A percentile compares a stretch with the other conserved stretches of the same genome.
phyloP scores from a whole-genome alignment of 768 basidiomycete species.

The Auricularia heimuer region DNA sequence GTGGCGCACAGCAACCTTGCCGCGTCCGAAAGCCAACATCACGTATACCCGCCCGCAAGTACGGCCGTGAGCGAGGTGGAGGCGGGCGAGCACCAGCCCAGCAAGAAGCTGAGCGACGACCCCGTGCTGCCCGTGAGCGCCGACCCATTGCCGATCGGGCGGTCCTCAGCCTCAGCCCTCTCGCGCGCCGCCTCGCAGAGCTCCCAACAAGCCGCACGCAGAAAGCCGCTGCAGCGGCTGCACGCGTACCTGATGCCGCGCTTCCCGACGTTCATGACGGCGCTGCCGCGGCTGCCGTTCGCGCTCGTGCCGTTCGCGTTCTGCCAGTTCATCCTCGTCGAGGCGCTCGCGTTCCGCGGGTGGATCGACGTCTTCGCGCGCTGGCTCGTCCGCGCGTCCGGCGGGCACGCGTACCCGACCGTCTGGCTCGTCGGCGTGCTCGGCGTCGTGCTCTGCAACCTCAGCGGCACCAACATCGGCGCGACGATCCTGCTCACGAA shows the following conservation, averaged over 20 bases:
- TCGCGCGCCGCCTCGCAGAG: background rate
- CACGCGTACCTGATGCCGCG: constrained; percentile 11
- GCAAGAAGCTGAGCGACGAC: background rate
- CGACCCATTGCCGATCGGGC: background rate
- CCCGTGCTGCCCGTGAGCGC: background rate
- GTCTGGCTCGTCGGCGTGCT: constrained; percentile 64
- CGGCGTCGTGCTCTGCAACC: constrained; percentile 66
- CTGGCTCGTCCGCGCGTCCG: constrained; percentile 43
- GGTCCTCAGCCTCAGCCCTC: background rate
- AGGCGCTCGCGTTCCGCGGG: constrained; percentile 67
- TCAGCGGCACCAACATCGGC: constrained; percentile 83
- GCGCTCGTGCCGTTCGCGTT: constrained; percentile 85
- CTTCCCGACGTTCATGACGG: constrained; percentile 65
- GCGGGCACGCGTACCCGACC: constrained; percentile 34
- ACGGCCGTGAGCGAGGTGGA: background rate
- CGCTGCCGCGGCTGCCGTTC: constrained; percentile 63
- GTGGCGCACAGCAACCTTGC: background rate
- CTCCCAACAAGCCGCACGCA: background rate
- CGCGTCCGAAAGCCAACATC: background rate
- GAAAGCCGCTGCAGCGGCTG: constrained; percentile 5
- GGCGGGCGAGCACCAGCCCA: background rate
- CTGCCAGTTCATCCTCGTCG: constrained; percentile 89
- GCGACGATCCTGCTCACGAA: constrained; percentile 84
- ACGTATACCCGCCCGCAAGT: background rate
- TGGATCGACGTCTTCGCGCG: constrained; percentile 79